Conservation (phyloP, 2,329 filamentous ascomycete genomes). For the Botryotinia globosa region DNA sequence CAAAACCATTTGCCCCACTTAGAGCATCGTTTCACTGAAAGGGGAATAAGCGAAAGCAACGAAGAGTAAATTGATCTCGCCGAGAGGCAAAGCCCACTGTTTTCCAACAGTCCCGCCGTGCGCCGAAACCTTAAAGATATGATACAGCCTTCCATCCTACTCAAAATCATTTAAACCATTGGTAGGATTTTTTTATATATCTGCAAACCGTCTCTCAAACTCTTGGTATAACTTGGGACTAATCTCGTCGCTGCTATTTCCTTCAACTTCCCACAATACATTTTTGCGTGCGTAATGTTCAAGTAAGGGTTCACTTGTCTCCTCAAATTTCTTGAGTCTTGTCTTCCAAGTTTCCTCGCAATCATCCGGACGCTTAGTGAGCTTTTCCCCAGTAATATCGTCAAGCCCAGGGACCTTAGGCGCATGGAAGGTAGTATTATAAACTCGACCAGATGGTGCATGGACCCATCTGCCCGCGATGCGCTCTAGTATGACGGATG, state of each 20-base stretch:
- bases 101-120: background rate
- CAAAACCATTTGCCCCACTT: background rate
- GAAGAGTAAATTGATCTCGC: background rate
- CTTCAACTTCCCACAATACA: conserved; percentile 81
- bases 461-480: conserved; percentile 94
- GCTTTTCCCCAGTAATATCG: conserved; percentile 83
- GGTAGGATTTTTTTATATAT: background rate
- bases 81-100: background rate
- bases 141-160: conserved; percentile 11
- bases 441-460: conserved; percentile 83
- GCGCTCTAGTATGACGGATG: conserved; percentile 80
- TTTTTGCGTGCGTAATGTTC: conserved; percentile 85
- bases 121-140: conserved; percentile 1
- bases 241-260: conserved; percentile 92
- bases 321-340: conserved; percentile 78
- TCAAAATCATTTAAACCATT: background rate
- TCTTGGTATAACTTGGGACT: conserved; percentile 82
- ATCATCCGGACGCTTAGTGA: conserved; percentile 83
- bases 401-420: conserved; percentile 78
- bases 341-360: conserved; percentile 80
- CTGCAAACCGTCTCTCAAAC: conserved; percentile 72
- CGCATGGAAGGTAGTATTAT: conserved; percentile 91
- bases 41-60: background rate
- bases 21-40: background rate
- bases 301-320: conserved; percentile 79